These are phyloP conservation scores for Neonectria faginata DNA, from an alignment of 2,329 filamentous ascomycete species.

Conservation along the genomic window DNA sequence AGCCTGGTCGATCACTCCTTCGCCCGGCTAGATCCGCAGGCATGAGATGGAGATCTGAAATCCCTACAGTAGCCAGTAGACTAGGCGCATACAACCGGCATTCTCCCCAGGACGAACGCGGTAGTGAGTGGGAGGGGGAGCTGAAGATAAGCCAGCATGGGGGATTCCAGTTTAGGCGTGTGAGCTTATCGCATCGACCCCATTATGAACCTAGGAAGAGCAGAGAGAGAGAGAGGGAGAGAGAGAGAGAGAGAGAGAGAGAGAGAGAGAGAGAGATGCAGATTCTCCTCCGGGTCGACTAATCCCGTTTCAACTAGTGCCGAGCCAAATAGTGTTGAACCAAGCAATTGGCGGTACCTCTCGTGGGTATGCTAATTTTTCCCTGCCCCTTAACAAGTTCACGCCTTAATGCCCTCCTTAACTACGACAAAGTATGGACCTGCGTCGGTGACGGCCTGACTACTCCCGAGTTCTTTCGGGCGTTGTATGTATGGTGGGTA, in stretches of 20 bases:
- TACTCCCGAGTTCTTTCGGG: slow-evolving; percentile 4
- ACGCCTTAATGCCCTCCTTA: slow-evolving; percentile 9
- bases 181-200: slow-evolving; percentile 10
- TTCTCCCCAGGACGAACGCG: slow-evolving; percentile 25
- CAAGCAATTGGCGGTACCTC: slow-evolving; percentile 5
- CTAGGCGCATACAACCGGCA: slow-evolving; percentile 14
- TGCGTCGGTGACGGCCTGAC: slow-evolving; percentile 10
- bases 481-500: slow-evolving; percentile 10
- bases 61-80: slow-evolving; percentile 4
- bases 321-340: slow-evolving; percentile 19
- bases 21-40: slow-evolving; percentile 41
- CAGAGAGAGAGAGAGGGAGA: no score
- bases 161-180: slow-evolving; percentile 4
- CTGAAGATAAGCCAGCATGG: neutral
- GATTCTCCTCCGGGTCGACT: slow-evolving; percentile 12
- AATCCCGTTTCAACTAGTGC: slow-evolving; percentile 29
- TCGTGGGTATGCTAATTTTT: slow-evolving; percentile 12
- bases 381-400: neutral
- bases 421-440: neutral
- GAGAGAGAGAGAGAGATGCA: neutral
- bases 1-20: slow-evolving; percentile 38
- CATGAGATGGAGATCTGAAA: slow-evolving; percentile 29
- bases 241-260: neutral
- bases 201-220: neutral
- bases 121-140: slow-evolving; percentile 5